phyloP scores from a whole-genome alignment of 257 asterid species.

The Solanum arcanum region DNA sequence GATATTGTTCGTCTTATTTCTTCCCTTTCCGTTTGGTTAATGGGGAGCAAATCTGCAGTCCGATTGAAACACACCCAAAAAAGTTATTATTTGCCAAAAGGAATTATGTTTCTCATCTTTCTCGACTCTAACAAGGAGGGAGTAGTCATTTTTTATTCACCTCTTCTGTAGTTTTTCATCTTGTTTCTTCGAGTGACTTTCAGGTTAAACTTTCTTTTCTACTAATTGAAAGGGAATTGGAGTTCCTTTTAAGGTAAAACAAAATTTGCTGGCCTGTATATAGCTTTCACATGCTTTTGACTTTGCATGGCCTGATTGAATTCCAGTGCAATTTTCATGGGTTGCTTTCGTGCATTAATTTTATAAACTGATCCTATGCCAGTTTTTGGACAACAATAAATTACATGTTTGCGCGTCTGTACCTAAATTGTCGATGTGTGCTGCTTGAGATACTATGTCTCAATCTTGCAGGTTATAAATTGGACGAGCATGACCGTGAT shows the following conservation, averaged over 20 bases:
- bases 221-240: neutral
- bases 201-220: neutral
- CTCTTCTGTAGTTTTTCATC: neutral
- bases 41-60: neutral
- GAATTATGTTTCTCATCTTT: neutral
- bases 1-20: neutral
- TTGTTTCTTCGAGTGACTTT: neutral
- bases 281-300: neutral
- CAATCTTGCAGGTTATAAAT: constrained; percentile 58
- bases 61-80: neutral
- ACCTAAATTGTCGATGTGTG: neutral
- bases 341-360: neutral
- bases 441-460: constrained; percentile 15
- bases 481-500: constrained; percentile 53
- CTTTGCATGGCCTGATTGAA: neutral
- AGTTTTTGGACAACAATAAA: neutral
- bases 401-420: neutral
- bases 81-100: neutral
- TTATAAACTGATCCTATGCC: neutral
- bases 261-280: neutral
- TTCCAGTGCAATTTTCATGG: neutral
- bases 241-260: neutral
- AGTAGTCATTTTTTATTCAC: neutral
- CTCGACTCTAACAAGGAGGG: neutral
- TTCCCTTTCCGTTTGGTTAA: neutral